Evolutionary conservation across 169 alveolate species (phyloP), one percentile per base, ranked within the genome.

Genomic region (Cryptosporidium muris): DNA sequence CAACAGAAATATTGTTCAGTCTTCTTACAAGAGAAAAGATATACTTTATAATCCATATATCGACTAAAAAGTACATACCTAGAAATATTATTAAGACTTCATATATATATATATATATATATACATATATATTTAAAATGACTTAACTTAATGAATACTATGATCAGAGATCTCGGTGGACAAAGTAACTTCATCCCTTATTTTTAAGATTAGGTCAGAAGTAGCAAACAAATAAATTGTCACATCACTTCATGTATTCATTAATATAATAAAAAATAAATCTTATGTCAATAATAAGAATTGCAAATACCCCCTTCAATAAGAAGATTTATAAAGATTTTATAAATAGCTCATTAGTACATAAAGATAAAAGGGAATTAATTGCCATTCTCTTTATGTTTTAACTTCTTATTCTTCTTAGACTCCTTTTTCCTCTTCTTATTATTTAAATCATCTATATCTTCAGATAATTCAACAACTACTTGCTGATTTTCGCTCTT

Each of bases 111-210:
- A 8, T 7, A 48, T 8, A 48, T 48, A 48, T 48, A 48, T 48
- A 8, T 7, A 48, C 11, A 9, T 9, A 9, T 9, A 49, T 49
- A 49, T 49, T 49, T 49, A 12, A 49, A 49, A 25, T 1, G 36
- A 56, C 14, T 56, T 14, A 12, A n/a, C 25, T 11, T 12, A 25
- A 36, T 12, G 47, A 67, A 67, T 37, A 37, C 66, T 53, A 11
- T 67, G 82, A 67, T 67, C 82, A 67, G 82, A 67, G 82, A 67
- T 67, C 82, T 67, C 51, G 82, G 82, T 67, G 82, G 82, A 67
- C 36, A 51, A 12, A 25, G 51, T 16, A 51, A 25, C 47, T 67
- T 67, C 82, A 67, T 36, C 66, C 82, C 82, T 52, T 38, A 0
- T 51, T 8, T 11, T 66, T 40, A 7, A 12, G 5, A 14, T 64